Evolutionary conservation across 2,329 filamentous ascomycete genomes (phyloP).

Genomic region (Ophiostoma sp.): DNA sequence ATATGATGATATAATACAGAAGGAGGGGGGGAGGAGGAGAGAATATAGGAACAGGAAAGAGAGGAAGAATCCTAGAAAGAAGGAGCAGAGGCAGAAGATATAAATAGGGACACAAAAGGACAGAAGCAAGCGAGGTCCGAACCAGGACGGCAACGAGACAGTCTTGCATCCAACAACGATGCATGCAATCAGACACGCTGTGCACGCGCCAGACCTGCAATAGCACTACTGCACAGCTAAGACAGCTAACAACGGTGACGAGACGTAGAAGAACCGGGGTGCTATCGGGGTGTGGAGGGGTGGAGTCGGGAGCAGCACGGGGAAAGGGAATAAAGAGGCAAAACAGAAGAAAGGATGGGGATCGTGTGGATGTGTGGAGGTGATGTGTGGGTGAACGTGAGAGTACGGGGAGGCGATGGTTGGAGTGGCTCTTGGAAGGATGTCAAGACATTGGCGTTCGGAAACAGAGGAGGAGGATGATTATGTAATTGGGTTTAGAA

Average conservation of each 20-base stretch:
- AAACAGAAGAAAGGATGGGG: background rate
- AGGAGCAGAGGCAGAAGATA: background rate
- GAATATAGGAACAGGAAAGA: background rate
- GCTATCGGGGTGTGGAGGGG: background rate
- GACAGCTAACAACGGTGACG: background rate
- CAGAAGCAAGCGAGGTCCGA: background rate
- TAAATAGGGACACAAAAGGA: background rate
- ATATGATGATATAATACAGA: background rate
- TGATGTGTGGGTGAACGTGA: background rate
- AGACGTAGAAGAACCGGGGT: background rate
- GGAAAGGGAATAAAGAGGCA: constrained; percentile 6
- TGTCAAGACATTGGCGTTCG: no score
- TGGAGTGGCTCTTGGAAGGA: no score
- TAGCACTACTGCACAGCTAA: background rate
- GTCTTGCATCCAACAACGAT: background rate
- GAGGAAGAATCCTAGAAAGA: background rate
- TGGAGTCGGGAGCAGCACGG: background rate
- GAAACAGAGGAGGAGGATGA: background rate
- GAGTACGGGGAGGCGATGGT: background rate
- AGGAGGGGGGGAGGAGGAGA: background rate
- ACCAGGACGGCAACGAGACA: background rate
- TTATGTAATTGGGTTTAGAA: no score
- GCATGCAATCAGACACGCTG: background rate
- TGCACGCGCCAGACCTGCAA: background rate
- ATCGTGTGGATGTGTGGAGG: background rate